These are phyloP conservation scores for Rosa rugosa DNA, from an alignment of 306 rosid species.

Conservation along the genomic window DNA sequence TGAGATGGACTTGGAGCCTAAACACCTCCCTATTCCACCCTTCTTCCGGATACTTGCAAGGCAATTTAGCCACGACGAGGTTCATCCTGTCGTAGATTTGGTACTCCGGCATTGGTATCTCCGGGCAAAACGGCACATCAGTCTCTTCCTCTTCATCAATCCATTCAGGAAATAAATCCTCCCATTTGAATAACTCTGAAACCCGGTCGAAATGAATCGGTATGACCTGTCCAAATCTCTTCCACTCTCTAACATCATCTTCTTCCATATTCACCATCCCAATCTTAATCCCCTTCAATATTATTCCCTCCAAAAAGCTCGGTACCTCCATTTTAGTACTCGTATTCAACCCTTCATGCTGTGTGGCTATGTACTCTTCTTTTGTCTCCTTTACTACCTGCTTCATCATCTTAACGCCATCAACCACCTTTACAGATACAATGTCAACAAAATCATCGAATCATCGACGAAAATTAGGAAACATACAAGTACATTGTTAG, in stretches of 20 bases:
- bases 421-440: conserved; percentile 39
- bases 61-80: conserved; percentile 67
- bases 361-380: conserved; percentile 1
- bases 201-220: conserved; percentile 52
- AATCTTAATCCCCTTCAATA: conserved; percentile 59
- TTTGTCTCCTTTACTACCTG: conserved; percentile 52
- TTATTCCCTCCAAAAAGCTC: conserved; percentile 38
- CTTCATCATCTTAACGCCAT: conserved; percentile 54
- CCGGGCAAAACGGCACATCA: conserved; percentile 81
- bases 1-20: conserved; percentile 71
- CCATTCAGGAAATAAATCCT: conserved; percentile 89
- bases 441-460: not conserved
- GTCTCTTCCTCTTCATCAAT: conserved; percentile 90
- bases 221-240: conserved; percentile 25
- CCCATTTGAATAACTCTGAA: conserved; percentile 74
- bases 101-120: conserved; percentile 76
- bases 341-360: conserved; percentile 26
- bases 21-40: conserved; percentile 81
- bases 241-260: conserved; percentile 59
- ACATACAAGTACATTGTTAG: not conserved
- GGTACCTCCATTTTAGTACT: conserved; percentile 54
- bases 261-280: conserved; percentile 82
- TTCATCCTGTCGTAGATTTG: conserved; percentile 43
- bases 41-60: conserved; percentile 62
- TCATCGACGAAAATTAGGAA: not conserved